These are phyloP conservation scores for Colletotrichum agaves DNA, from an alignment of 2,329 filamentous ascomycete species.

Conservation along the genomic window DNA sequence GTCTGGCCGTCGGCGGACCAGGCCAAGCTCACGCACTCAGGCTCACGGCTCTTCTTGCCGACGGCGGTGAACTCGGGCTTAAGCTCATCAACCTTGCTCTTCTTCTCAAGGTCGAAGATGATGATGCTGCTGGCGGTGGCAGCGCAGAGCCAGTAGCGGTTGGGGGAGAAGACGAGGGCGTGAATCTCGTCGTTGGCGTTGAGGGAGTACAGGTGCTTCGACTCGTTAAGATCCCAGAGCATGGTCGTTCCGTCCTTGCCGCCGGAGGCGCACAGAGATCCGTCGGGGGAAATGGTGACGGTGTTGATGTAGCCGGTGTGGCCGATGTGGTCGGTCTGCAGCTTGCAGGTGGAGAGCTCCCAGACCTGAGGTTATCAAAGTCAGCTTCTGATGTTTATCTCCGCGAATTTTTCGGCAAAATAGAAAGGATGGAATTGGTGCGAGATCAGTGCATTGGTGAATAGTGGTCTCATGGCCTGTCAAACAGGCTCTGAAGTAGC, in stretches of 20 bases:
- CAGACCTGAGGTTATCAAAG: conserved; percentile 76
- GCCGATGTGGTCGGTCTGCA: conserved; percentile 99
- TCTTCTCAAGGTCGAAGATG: conserved; percentile 99
- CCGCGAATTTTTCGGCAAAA: background rate
- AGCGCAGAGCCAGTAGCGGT: conserved; percentile 99
- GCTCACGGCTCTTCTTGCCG: conserved; percentile 99
- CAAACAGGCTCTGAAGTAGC: conserved; percentile 98
- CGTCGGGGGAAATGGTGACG: conserved; percentile 99
- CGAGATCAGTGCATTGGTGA: conserved; percentile 86
- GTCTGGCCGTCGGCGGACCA: conserved; percentile 99
- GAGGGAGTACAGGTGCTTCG: conserved; percentile 99
- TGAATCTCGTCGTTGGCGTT: conserved; percentile 99
- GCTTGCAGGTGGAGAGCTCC: conserved; percentile 99
- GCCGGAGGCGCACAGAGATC: conserved; percentile 97
- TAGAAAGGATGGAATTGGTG: background rate
- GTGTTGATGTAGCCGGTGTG: conserved; percentile 99
- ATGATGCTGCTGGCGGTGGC: conserved; percentile 98
- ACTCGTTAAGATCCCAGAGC: conserved; percentile 99
- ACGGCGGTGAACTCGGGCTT: conserved; percentile 97
- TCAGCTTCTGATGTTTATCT: conserved; percentile 40
- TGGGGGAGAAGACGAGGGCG: conserved; percentile 99
- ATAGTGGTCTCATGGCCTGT: conserved; percentile 96
- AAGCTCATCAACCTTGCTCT: conserved; percentile 99
- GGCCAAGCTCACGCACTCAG: conserved; percentile 96
- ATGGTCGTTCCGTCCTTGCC: conserved; percentile 99